Conservation (phyloP, 1,139 yeast species). For the Blastobotrys malaysiensis region DNA sequence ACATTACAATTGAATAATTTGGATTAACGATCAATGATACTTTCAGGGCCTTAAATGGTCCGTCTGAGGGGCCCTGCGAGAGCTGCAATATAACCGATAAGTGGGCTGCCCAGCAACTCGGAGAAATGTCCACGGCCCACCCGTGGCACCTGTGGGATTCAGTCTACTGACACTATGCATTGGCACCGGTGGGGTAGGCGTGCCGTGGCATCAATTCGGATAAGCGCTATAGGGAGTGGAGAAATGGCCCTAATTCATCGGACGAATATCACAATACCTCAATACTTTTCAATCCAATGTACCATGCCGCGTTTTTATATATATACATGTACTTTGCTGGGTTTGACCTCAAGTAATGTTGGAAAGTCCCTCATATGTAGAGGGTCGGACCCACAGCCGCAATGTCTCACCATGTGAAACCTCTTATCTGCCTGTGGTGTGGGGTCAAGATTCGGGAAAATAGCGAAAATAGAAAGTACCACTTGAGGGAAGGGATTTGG, state of each 20-base stretch:
- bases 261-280: too few relatives aligned
- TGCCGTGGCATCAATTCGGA: too few relatives aligned
- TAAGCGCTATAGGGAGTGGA: too few relatives aligned
- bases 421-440: too few relatives aligned
- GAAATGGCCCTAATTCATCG: too few relatives aligned
- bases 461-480: background rate
- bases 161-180: too few relatives aligned
- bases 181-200: too few relatives aligned
- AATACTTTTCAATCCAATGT: too few relatives aligned
- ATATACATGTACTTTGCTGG: too few relatives aligned
- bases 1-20: background rate
- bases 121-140: background rate
- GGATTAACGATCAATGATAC: background rate
- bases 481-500: background rate
- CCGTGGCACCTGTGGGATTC: too few relatives aligned
- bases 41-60: background rate
- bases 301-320: too few relatives aligned
- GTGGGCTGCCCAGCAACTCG: background rate
- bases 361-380: slow-evolving; percentile 58
- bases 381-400: background rate
- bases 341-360: too few relatives aligned
- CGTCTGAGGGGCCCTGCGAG: background rate
- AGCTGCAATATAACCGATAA: background rate
- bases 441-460: background rate
- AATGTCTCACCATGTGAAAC: background rate